Evolutionary conservation across 352 stramenopile genomes (phyloP), one percentile per base, ranked within the genome.

Genomic region (Phytophthora agathidicida): DNA sequence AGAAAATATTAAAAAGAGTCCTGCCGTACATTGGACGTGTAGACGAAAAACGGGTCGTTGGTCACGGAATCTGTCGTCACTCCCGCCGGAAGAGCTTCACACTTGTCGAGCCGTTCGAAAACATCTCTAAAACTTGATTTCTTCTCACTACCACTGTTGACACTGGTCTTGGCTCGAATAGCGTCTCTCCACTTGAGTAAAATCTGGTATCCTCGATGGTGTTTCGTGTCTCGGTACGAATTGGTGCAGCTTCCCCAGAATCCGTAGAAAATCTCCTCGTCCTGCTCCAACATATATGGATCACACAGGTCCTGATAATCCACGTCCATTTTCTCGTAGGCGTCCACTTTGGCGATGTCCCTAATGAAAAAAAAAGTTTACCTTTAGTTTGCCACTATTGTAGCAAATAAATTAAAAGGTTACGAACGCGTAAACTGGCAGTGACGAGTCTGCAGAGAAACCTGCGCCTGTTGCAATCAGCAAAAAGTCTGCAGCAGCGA

Each of bases 211-310:
- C 91, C 91, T 28, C 60, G 53, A 66, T 98, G 92, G 17, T 89
- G 83, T 36, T 71, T 52, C 0, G 90, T 80, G 47, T 91, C 76
- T 22, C 88, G 71, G 57, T 98, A 98, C 13, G 82, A 68, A 63
- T 97, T 94, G 36, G 87, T 75, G 50, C 88, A 98, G 44, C 76
- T 83, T 23, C 89, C 89, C 92, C 92, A 98, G 65, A 98, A 98
- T 7, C 89, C 90, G 54, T 96, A 96, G 59, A 98, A 98, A 49
- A 91, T 24, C 38, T 82, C 59, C n/a, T 80, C 75, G 53, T 94
- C 81, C 53, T 96, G 73, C 31, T 77, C 71, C 11, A 96, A 56
- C 83, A 81, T 94, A 51, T 91, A 86, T 10, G 89, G 88, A 41
- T 93, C 77, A 57, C 91, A 98, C 10, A 98, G 57, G 68, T 97